Evolutionary conservation across 192 early-diverging fungal species (phyloP).

Genomic region (Pilaira anomala): DNA sequence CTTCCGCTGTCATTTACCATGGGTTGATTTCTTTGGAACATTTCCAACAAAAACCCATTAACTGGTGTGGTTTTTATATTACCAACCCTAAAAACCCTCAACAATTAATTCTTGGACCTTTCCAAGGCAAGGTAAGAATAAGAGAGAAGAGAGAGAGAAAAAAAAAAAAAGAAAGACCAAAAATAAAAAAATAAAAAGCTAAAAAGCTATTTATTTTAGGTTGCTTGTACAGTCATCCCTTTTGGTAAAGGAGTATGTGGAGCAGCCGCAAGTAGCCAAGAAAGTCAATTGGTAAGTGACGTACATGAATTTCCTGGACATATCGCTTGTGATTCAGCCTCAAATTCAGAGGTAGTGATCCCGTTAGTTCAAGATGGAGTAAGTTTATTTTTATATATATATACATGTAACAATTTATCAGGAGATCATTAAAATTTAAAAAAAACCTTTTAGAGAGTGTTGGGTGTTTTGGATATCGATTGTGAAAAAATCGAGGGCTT

Average conservation of each 20-base stretch:
- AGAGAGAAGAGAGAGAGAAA: background rate
- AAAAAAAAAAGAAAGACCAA: background rate
- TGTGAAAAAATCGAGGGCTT: constrained; percentile 61
- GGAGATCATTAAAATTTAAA: background rate
- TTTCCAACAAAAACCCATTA: constrained; percentile 59
- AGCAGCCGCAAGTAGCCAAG: constrained; percentile 58
- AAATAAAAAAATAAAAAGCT: constrained; percentile 4
- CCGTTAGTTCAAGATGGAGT: constrained; percentile 58
- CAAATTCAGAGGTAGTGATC: constrained; percentile 84
- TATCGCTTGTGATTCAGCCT: constrained; percentile 88
- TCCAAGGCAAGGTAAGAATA: constrained; percentile 70
- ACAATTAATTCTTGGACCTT: constrained; percentile 78
- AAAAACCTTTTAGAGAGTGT: constrained; percentile 36
- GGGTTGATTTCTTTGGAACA: constrained; percentile 64
- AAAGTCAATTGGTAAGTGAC: constrained; percentile 66
- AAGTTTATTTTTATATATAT: background rate
- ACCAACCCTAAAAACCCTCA: constrained; percentile 41
- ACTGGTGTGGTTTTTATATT: constrained; percentile 86
- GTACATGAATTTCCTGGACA: constrained; percentile 84
- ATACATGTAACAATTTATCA: no score
- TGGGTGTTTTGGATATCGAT: constrained; percentile 74
- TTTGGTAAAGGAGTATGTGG: constrained; percentile 91
- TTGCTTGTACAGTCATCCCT: constrained; percentile 84
- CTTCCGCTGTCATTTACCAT: constrained; percentile 76
- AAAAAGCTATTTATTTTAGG: constrained; percentile 33